These are phyloP conservation scores for Stenocarpella maydis DNA, from an alignment of 2,329 filamentous ascomycete species.

Conservation along the genomic window DNA sequence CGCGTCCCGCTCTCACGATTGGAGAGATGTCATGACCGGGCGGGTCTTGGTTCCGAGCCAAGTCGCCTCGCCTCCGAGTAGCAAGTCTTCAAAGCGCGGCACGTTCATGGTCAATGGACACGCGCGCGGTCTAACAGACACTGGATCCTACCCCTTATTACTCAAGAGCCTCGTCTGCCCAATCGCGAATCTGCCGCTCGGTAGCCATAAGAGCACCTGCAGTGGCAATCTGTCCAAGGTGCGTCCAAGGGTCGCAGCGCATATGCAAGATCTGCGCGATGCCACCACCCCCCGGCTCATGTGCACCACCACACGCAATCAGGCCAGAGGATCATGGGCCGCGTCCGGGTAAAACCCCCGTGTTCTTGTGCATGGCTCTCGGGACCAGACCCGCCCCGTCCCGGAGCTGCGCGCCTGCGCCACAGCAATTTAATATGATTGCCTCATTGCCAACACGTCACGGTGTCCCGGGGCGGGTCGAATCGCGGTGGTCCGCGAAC, in stretches of 20 bases:
- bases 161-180: neutral
- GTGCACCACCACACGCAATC: neutral
- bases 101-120: neutral
- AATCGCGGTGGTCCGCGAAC: constrained; percentile 19
- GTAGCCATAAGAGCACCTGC: neutral
- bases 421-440: neutral
- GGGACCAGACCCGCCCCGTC: neutral
- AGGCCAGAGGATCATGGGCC: neutral
- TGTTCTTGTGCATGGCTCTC: constrained; percentile 1
- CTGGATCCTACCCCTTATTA: neutral
- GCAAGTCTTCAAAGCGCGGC: neutral
- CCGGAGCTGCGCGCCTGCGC: neutral
- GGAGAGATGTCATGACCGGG: neutral
- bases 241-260: constrained; percentile 4
- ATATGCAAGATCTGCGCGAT: constrained; percentile 21
- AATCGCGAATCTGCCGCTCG: neutral
- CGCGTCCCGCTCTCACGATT: neutral
- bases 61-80: neutral
- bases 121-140: neutral
- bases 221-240: neutral
- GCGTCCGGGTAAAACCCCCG: neutral
- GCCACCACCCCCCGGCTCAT: neutral
- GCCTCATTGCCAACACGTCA: constrained; percentile 1
- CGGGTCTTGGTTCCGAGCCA: neutral
- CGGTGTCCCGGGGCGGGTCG: constrained; percentile 25